Conservation (phyloP, 495 filamentous ascomycete genomes). For the Xylaria curta region DNA sequence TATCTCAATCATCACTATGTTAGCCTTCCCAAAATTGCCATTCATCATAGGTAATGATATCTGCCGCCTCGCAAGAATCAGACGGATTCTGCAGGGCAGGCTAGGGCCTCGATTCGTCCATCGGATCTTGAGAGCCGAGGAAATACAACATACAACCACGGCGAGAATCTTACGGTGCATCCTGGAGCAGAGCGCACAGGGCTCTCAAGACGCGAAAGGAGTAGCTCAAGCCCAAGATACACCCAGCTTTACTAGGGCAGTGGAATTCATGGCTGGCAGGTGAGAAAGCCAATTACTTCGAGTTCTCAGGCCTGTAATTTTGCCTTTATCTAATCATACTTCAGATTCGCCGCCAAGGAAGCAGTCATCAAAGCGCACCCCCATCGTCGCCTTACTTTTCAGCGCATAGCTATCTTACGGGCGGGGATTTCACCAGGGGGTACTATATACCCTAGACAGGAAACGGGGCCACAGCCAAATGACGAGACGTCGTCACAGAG, state of each 20-base stretch:
- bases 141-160: constrained; percentile 31
- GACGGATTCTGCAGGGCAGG: constrained; percentile 38
- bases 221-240: neutral
- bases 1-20: neutral
- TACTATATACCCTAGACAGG: too few species aligned
- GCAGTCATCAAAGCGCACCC: constrained; percentile 66
- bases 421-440: neutral
- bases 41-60: constrained; percentile 65
- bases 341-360: constrained; percentile 69
- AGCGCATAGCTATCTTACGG: constrained; percentile 51
- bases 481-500: neutral
- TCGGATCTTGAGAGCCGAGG: constrained; percentile 50
- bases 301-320: neutral
- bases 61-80: constrained; percentile 55
- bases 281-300: constrained; percentile 32
- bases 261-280: constrained; percentile 59
- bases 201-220: neutral
- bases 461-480: too few species aligned
- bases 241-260: constrained; percentile 32
- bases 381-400: constrained; percentile 49
- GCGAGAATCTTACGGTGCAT: constrained; percentile 22
- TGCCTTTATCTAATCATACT: neutral
- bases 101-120: constrained; percentile 43
- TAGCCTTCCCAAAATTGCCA: constrained; percentile 24
- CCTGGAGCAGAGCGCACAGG: neutral